Conservation (phyloP, 1,284 basidiomycete genomes). For the Pyrrhoderma lamaoense region DNA sequence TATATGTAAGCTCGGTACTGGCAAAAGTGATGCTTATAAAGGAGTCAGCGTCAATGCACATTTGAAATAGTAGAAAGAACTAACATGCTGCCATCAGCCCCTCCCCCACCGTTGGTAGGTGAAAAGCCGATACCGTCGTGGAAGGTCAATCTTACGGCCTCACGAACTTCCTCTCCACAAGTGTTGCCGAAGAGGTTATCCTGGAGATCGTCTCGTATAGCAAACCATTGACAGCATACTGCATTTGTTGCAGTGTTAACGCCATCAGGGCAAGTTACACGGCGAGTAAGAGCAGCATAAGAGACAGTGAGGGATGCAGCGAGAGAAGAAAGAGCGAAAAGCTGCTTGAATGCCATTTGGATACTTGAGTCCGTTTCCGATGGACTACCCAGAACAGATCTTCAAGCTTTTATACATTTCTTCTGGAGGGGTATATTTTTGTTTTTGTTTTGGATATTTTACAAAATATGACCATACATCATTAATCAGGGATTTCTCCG, state of each 20-base stretch:
- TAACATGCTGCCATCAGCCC: conserved; percentile 36
- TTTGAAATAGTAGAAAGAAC: conserved; percentile 27
- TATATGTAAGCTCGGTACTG: conserved; percentile 1
- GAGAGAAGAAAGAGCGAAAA: conserved; percentile 23
- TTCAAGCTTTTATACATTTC: no score
- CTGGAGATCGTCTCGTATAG: conserved; percentile 34
- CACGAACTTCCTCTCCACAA: conserved; percentile 37
- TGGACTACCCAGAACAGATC: no score
- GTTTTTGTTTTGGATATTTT: no score
- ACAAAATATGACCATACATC: no score
- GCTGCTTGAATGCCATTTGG: neutral
- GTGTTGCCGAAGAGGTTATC: conserved; percentile 34
- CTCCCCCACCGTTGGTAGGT: conserved; percentile 25
- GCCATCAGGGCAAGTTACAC: conserved; percentile 32
- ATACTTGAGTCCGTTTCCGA: no score
- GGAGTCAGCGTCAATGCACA: no score
- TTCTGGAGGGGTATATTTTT: no score
- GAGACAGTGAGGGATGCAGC: conserved; percentile 15
- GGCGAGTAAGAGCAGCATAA: conserved; percentile 26
- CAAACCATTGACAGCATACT: conserved; percentile 35
- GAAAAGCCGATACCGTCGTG: conserved; percentile 40
- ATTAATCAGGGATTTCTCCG: no score
- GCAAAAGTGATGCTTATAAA: neutral
- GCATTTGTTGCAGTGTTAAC: conserved; percentile 28
- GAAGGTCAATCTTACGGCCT: conserved; percentile 37